Evolutionary conservation across 1,284 basidiomycete species (phyloP), one percentile per base, ranked within the genome.

Genomic region (Paramarasmius palmivorus): DNA sequence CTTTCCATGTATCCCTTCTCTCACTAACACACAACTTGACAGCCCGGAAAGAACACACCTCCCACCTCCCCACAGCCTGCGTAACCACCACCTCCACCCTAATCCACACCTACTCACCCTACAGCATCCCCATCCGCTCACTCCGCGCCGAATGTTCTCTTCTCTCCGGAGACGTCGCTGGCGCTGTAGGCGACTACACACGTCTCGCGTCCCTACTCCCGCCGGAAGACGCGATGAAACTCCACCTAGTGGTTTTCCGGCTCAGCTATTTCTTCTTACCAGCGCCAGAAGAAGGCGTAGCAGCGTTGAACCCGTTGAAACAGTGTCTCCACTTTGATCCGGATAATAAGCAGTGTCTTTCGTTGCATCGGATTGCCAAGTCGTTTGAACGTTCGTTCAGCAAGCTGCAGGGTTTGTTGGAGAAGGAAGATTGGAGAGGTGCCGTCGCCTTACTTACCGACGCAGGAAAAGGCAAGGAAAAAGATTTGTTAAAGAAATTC

Each of bases 291-390:
- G 50, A 52, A 9, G 52, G 41, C 15, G 23, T 37, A 15, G 45
- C 37, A 20, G 82, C 90, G 1, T 72, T 90, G 44, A 75, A 83
- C 40, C 82, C 87, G 6, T 79, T 97, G 55, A 96, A 95, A 65
- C 90, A 94, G 69, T 97, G 95, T 66, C 79, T 97, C 1, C 88
- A 92, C 67, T 88, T 86, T 63, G 96, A 98, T 67, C 96, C 96
- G 12, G 96, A 99, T 69, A 94, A 92, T 15, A 87, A 88, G 54
- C 69, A 82, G 1, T 98, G 96, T 68, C 86, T 93, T 44, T 73
- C 81, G 17, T 81, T 92, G 2, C 92, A 95, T 68, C 83, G 91
- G 15, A 73, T 86, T 19, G 72, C 90, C 54, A 93, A 95, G 67
- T 68, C 78, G 6, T 78, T 95, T 40, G 92, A 96, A 62, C 92